Conservation (phyloP, 169 alveolate species). For the Eimeria zaria region DNA sequence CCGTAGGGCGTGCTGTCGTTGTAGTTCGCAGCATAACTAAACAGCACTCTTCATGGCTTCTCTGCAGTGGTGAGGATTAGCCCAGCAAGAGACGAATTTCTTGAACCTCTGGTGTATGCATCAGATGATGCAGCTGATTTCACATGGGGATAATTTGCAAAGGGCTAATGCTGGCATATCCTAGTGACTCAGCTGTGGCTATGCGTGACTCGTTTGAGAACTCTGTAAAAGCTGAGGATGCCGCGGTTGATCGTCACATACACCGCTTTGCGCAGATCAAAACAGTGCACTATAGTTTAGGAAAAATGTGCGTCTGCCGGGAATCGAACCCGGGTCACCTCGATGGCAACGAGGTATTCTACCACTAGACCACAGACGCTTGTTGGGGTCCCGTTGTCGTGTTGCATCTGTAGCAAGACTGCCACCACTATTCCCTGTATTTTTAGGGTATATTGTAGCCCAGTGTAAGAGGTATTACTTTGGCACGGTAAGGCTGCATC, state of each 20-base stretch:
- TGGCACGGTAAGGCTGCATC: not conserved
- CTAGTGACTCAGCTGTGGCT: not conserved
- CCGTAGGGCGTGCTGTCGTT: too few species aligned
- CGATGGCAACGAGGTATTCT: slow-evolving; percentile 99
- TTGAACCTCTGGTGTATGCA: not conserved
- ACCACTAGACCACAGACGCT: slow-evolving; percentile 98
- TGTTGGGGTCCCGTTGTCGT: too few species aligned
- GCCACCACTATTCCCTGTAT: too few species aligned
- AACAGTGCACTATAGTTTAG: not conserved
- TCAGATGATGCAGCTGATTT: not conserved
- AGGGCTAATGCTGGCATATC: too few species aligned
- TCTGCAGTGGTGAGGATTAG: not conserved
- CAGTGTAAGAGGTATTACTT: not conserved
- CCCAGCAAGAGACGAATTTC: not conserved
- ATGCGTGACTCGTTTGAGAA: not conserved
- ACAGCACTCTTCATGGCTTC: too few species aligned
- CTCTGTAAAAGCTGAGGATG: too few species aligned
- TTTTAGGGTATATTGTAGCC: too few species aligned
- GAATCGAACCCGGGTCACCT: slow-evolving; percentile 99
- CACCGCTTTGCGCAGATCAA: not conserved
- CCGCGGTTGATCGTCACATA: too few species aligned
- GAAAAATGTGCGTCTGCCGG: slow-evolving; percentile 94
- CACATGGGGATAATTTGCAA: too few species aligned
- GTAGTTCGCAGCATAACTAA: too few species aligned
- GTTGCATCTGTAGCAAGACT: too few species aligned